Evolutionary conservation across 2,329 filamentous ascomycete genomes (phyloP), one percentile per base, ranked within the genome.

Genomic region (Paraphaeosphaeria sporulosa): DNA sequence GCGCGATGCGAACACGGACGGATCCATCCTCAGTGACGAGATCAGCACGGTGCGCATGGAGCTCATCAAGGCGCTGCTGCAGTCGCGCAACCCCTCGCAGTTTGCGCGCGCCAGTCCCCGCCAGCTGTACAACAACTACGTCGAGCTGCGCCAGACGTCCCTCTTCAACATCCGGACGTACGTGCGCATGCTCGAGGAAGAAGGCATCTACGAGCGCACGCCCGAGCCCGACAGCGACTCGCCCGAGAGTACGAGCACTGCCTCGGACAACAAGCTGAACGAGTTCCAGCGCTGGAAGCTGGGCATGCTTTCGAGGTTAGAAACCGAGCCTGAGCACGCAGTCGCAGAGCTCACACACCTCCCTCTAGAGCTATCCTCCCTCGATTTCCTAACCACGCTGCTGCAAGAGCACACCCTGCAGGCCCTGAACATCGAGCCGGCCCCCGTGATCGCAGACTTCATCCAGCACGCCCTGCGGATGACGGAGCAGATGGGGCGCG

Each of bases 351-450:
- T 80, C 36, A 75, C 69, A 9, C 74, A 69, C 51, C 71, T 79
- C 17, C 77, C 78, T 47, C 64, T 79, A 34, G 70, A 74, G 25
- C 63, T 80, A n/a, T 62, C 70, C 6, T 74, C 70, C 27, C 74
- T 80, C 57, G 77, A 80, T 43, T 71, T 77, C 57, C 66, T 80
- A 49, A 80, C 75, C 46, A 73, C 67, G n/a, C 66, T 79, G n/a
- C 68, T 79, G 54, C 64, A 69, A 44, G 63, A 70, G 25, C 48
- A 53, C 27, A 70, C 67, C 2, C 69, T 76, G 32, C 60, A 67
- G 42, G 43, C 50, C 0, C 57, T 67, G 21, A 52, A 60, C n/a
- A 71, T 78, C 57, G 71, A 78, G 19, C 60, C 74, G 10, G 53
- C 66, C 30, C 64, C 68, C 51, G 51, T 78, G 46, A 71, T 76